Conservation (phyloP, 352 stramenopile genomes). For the Globisporangium solare region DNA sequence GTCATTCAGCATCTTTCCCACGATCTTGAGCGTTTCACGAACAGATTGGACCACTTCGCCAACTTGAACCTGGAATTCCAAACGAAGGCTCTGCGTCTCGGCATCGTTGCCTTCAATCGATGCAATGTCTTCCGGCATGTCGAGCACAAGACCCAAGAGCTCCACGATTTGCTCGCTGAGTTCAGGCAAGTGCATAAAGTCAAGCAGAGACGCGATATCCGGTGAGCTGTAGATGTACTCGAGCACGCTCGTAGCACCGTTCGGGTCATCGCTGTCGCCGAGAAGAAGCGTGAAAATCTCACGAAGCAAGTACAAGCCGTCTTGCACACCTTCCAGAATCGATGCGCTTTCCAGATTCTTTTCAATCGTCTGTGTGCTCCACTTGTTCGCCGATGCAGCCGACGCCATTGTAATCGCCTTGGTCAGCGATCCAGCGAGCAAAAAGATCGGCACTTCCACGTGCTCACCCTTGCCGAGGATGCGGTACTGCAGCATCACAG, state of each 20-base stretch:
- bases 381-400: slow-evolving; percentile 44
- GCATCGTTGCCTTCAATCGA: slow-evolving; percentile 35
- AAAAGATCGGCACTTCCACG: slow-evolving; percentile 78
- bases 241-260: slow-evolving; percentile 46
- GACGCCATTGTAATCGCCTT: slow-evolving; percentile 60
- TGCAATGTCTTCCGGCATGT: slow-evolving; percentile 73
- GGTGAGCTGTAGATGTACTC: slow-evolving; percentile 56
- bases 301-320: slow-evolving; percentile 48
- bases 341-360: slow-evolving; percentile 61
- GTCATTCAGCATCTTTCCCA: slow-evolving; percentile 64
- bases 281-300: slow-evolving; percentile 74
- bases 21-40: slow-evolving; percentile 31
- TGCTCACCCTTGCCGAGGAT: slow-evolving; percentile 64
- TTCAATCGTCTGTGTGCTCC: slow-evolving; percentile 39
- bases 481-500: slow-evolving; percentile 80
- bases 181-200: slow-evolving; percentile 54
- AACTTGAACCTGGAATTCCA: slow-evolving; percentile 71
- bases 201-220: slow-evolving; percentile 51
- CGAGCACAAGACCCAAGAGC: slow-evolving; percentile 65
- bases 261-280: slow-evolving; percentile 37
- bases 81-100: slow-evolving; percentile 36
- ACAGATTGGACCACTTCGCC: slow-evolving; percentile 55
- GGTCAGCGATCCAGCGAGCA: slow-evolving; percentile 65
- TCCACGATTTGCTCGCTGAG: slow-evolving; percentile 70
- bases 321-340: slow-evolving; percentile 53